Base-by-base conservation (phyloP, 2,329 filamentous ascomycete genomes). In the Plenodomus lindquistii region DNA sequence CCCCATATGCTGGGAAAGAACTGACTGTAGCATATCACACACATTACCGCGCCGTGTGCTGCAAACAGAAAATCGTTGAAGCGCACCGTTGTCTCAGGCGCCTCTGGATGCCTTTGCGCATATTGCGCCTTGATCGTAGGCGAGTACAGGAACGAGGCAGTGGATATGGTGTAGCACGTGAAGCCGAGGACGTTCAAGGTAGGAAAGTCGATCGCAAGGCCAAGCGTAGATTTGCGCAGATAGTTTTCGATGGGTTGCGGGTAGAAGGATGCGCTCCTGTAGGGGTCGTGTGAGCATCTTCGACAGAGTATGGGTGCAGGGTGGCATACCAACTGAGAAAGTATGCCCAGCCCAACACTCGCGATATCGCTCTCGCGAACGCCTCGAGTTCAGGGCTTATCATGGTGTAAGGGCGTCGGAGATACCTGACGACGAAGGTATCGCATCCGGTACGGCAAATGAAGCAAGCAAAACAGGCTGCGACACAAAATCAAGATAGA, bases 41-140 rank as follows among this genome's bases (percentile, higher is more conserved):
- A 90, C 54, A 96, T 75, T 9, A 91, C 54, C 15, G 91, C 78
- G 27, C 88, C 93, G 74, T 97, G 92, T 2, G 84, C 77, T 15
- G 92, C 91, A 70, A 97, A 97, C 13, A 85, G 83, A 50, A 97
- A 81, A 75, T 99, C 94, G 74, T 97, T 97, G 74, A 90, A 83
- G 46, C 88, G 85, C 22, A 96, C 92, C 1, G 92, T 94, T 2
- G 93, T 91, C 37, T 87, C 83, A 7, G 89, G 85, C 4, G 86
- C 85, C 38, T 81, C 73, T 2, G 83, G 84, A 72, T 97, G 85
- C 51, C 94, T 85, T 16, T 82, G 80, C 18, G 91, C 91, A 77
- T 99, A 99, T 70, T 97, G 89, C 29, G 77, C 72, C 44, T 89
- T 87, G 46, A 97, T 87, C 13, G 84, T 74, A 2, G 89, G 81